Percentiles rank a stretch among this genome's conserved stretches.
phyloP scores from a whole-genome alignment of 2,329 filamentous ascomycete species.

The Botrytis sinoallii region DNA sequence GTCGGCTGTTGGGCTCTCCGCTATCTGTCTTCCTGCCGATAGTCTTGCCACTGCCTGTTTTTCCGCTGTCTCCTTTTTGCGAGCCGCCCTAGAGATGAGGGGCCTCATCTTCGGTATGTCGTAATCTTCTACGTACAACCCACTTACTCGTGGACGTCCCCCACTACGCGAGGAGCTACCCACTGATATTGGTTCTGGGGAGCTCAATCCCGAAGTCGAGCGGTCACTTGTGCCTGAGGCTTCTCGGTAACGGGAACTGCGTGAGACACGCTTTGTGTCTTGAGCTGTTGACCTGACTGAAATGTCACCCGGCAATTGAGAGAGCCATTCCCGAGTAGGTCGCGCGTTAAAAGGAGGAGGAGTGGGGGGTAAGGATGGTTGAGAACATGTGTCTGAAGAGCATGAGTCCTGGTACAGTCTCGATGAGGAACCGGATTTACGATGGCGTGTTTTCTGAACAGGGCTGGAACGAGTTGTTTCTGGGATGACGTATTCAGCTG shows the following conservation, averaged over 20 bases:
- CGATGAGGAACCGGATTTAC: fast-evolving
- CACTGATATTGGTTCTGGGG: no score
- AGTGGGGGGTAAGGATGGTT: background rate
- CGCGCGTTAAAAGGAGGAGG: fast-evolving
- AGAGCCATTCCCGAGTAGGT: no score
- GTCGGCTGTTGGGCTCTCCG: background rate
- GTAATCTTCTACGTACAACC: background rate
- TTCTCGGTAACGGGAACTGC: no score
- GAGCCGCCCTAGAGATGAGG: background rate
- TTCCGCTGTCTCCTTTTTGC: background rate
- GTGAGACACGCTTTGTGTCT: background rate
- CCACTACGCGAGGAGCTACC: background rate
- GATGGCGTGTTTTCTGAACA: no score
- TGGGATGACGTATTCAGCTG: background rate
- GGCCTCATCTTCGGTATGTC: background rate
- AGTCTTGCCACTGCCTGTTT: background rate
- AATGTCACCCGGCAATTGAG: background rate
- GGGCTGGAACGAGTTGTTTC: no score
- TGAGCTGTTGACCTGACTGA: no score
- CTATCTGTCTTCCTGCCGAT: background rate
- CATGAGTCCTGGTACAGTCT: background rate
- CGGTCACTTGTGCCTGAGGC: background rate
- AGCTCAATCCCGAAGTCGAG: background rate
- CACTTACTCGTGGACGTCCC: background rate
- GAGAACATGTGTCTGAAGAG: background rate